Conservation (phyloP, 495 filamentous ascomycete species). For the Pseudevernia furfuracea region DNA sequence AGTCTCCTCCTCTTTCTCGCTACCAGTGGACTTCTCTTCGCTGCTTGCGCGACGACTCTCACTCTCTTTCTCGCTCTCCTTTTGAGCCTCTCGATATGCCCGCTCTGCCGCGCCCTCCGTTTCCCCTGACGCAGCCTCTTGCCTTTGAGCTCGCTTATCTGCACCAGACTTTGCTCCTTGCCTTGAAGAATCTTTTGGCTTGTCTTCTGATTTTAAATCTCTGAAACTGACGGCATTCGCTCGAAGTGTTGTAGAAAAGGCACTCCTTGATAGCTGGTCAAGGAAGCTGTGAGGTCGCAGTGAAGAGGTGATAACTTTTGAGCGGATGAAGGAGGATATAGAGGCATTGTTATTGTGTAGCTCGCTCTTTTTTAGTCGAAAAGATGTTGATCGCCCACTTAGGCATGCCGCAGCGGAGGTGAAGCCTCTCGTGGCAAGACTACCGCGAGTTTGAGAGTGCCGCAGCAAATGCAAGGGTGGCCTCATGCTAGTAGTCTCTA, state of each 20-base stretch:
- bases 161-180: not conserved
- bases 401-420: conserved; percentile 27
- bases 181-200: conserved; percentile 10
- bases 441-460: conserved; percentile 3
- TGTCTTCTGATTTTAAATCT: conserved; percentile 29
- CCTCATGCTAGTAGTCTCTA: conserved; percentile 21
- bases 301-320: not conserved
- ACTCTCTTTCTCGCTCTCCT: conserved; percentile 14
- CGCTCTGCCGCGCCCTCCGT: conserved; percentile 28
- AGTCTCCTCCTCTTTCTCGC: conserved; percentile 41
- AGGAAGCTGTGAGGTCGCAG: not conserved
- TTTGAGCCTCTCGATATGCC: conserved; percentile 20
- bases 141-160: conserved; percentile 26
- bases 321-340: not conserved
- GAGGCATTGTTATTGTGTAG: not conserved
- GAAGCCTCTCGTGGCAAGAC: conserved; percentile 15
- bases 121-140: conserved; percentile 26
- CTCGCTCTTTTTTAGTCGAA: conserved; percentile 44
- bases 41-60: not conserved
- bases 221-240: conserved; percentile 30
- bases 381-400: conserved; percentile 47
- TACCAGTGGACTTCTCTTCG: conserved; percentile 38
- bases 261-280: conserved; percentile 6
- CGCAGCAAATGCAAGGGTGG: conserved; percentile 13
- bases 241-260: conserved; percentile 41